Percentiles rank a stretch among this genome's conserved stretches.
Conservation (phyloP, 169 alveolate genomes). For the Eimeria acervulina region DNA sequence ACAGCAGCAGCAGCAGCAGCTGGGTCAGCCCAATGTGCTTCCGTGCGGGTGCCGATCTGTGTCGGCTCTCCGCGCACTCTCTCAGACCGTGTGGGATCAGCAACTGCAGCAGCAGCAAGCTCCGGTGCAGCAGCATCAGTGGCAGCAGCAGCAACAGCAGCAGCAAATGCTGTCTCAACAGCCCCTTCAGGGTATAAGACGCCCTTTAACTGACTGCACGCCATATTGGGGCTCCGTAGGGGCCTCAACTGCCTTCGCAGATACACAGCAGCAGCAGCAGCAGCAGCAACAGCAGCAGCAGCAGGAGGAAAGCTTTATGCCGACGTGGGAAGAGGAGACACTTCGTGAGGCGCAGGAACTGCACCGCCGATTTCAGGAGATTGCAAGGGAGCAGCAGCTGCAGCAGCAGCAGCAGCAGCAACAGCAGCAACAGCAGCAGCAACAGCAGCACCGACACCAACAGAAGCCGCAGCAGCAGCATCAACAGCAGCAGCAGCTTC, state of each 20-base stretch:
- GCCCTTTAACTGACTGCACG: too few relatives aligned
- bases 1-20: slow-evolving; percentile 50
- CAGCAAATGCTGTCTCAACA: not conserved
- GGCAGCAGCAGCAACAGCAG: slow-evolving; percentile 51
- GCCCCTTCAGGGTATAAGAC: not conserved
- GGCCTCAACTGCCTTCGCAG: not conserved
- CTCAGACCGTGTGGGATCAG: not conserved
- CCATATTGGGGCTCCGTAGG: too few relatives aligned
- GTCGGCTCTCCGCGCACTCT: not conserved
- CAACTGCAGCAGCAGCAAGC: slow-evolving; percentile 38
- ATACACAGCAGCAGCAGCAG: not conserved
- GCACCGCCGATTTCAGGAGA: not conserved
- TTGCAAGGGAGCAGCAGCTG: not conserved
- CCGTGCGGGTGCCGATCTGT: not conserved
- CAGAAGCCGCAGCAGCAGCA: not conserved
- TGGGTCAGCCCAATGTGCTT: not conserved
- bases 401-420: slow-evolving; percentile 20
- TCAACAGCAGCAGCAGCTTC: not conserved
- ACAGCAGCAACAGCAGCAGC: slow-evolving; percentile 4
- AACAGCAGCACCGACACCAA: not conserved
- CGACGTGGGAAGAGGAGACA: not conserved
- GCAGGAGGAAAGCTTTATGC: not conserved
- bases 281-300: slow-evolving; percentile 28
- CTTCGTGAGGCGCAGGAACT: not conserved
- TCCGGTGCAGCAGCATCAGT: slow-evolving; percentile 25